Base-by-base conservation (phyloP, 768 basidiomycete genomes). In the Sarcodon sp. region DNA sequence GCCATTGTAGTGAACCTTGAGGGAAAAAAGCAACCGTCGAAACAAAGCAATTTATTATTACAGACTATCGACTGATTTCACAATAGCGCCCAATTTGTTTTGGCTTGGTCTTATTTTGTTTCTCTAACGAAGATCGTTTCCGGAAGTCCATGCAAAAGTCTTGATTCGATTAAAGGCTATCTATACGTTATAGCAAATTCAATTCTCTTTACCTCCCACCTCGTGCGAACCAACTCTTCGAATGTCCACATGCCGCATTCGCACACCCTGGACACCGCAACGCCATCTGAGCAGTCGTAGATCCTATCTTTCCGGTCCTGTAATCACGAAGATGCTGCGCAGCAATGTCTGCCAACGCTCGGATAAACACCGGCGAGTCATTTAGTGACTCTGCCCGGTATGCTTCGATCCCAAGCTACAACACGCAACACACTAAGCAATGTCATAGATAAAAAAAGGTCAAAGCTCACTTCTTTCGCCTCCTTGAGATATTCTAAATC, bases 231-330 rank as follows among this genome's bases (percentile, higher is more conserved):
- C 89, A 98, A 50, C 72, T 75, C 68, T 97, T 98, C 56, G 88
- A 84, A 51, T 83, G 71, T 15, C 73, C 80, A 62, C 96, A 99
- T 27, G 85, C 86, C 48, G 77, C 77, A 59, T 93, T 94, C 45
- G 75, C 87, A 68, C 96, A 99, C 0, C 90, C 90, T 3, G 92
- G 96, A 68, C 96, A 99, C 52, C 94, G 76, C 48, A 99, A 73
- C 13, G 71, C 71, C 64, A 97, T 66, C 67, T 97, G 94, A 32
- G 78, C 67, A 55, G 85, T 87, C 36, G 79, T 77, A 10, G 80
- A 79, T 4, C 79, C 79, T 37, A 54, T 54, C 53, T 69, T 72
- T 10, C 84, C 83, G 3, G 69, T 52, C 12, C 65, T 63, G 57
- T 76, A 79, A 35, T 80, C 76, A 45, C 70, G 72, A 54, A 98